Base-by-base conservation (phyloP, 129 eudicot genomes). In the Flaveria linearis region DNA sequence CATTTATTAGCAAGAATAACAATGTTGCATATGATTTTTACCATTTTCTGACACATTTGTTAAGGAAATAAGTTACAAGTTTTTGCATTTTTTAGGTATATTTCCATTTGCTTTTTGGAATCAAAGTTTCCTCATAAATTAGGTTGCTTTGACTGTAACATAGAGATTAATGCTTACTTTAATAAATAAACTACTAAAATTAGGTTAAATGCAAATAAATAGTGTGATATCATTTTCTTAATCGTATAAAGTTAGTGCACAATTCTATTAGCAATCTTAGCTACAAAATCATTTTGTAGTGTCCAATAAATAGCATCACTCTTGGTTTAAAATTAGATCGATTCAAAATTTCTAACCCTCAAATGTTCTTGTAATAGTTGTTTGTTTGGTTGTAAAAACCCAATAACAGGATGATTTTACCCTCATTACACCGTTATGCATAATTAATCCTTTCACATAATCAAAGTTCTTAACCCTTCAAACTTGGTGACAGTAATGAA, bases 101-200 rank as follows among this genome's bases (percentile, higher is more conserved):
- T 53, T 53, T 65, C 64, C 82, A 69, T 30, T 78, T 78, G 43
- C 18, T 39, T 33, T 20, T 46, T 57, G 16, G 39, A 46, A n/a
- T 25, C 42, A 7, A 53, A 11, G 12, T 17, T 69, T 67, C 61
- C 36, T 56, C 1, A 11, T 26, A 26, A 56, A 28, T 69, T 78
- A 78, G 76, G 82, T 78, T 58, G 61, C 36, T 78, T 70, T 70
- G 60, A 61, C 76, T 78, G 64, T 78, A 78, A 60, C 70, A 46
- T 60, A 57, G 63, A 69, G 69, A 78, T 69, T 45, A 25, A 56
- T 77, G 46, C n/a, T 53, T 68, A 56, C 69, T 77, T 55, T 41
- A 55, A 16, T 42, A 69, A 52, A 43, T 9, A 43, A 45, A 57
- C n/a, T 57, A 11, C 60, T 23, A 61, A 71, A 28, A 22, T 70